These are phyloP conservation scores for Magnusiomyces tetraspermus DNA, from an alignment of 1,139 yeast genomes.

Conservation along the genomic window DNA sequence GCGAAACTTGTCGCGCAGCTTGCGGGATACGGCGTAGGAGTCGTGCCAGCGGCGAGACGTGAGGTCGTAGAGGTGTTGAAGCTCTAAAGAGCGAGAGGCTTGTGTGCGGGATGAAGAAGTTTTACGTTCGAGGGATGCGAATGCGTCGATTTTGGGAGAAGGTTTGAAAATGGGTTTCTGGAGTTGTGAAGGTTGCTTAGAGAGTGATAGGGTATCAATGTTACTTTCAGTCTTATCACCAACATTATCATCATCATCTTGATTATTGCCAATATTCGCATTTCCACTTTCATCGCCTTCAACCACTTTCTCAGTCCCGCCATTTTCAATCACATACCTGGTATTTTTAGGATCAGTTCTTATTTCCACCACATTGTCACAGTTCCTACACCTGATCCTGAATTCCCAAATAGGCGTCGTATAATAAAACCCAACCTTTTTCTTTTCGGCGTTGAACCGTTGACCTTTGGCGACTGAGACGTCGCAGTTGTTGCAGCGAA, in stretches of 20 bases:
- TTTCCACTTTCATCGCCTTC: not conserved
- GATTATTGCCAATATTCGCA: not conserved
- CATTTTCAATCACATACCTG: slow-evolving; percentile 22
- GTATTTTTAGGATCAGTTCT: slow-evolving; percentile 31
- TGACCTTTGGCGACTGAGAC: slow-evolving; percentile 27
- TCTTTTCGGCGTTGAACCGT: slow-evolving; percentile 31
- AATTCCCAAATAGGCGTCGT: slow-evolving; percentile 29
- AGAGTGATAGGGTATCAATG: no score
- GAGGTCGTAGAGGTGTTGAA: slow-evolving; percentile 13
- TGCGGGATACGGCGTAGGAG: slow-evolving; percentile 18
- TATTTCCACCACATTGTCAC: slow-evolving; percentile 24
- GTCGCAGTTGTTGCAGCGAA: slow-evolving; percentile 26
- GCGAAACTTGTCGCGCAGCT: slow-evolving; percentile 18
- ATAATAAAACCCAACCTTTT: slow-evolving; percentile 25
- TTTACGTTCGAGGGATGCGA: not conserved
- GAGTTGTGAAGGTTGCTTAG: no score
- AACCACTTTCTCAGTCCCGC: slow-evolving; percentile 18
- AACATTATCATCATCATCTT: no score
- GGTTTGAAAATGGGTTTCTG: no score
- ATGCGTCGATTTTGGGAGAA: not conserved
- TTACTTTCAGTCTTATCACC: no score
- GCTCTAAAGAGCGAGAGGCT: not conserved
- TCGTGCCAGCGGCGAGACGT: slow-evolving; percentile 21
- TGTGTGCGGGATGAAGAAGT: no score
- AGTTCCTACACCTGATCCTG: slow-evolving; percentile 26